phyloP scores from a whole-genome alignment of 2,329 filamentous ascomycete genomes.

The Zymoseptoria passerinii region DNA sequence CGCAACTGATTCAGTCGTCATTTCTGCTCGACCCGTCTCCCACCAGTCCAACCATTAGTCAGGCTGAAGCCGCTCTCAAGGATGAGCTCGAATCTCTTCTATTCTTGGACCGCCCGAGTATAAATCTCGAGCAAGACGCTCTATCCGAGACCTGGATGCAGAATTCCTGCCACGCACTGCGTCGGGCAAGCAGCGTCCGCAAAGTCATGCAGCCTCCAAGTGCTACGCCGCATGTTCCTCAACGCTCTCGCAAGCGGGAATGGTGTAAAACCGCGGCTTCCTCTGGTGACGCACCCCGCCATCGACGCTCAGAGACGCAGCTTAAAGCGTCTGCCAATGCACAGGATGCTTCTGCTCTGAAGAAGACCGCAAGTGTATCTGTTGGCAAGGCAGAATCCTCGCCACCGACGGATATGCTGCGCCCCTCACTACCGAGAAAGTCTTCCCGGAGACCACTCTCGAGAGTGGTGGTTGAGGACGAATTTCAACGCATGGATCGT shows the following conservation, averaged over 20 bases:
- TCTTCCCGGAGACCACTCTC: neutral
- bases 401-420: neutral
- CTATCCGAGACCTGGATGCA: neutral
- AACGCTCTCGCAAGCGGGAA: constrained; percentile 36
- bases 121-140: neutral
- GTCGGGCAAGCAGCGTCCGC: constrained; percentile 16
- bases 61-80: constrained; percentile 36
- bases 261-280: constrained; percentile 15
- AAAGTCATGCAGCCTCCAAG: constrained; percentile 26
- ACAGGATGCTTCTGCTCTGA: neutral
- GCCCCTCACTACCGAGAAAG: neutral
- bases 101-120: neutral
- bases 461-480: constrained; percentile 11
- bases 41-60: constrained; percentile 39
- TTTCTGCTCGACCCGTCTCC: neutral
- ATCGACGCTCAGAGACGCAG: constrained; percentile 9
- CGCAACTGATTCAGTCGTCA: neutral
- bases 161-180: constrained; percentile 2
- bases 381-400: neutral
- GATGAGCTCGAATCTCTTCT: constrained; percentile 12
- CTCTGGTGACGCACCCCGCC: constrained; percentile 2
- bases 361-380: constrained; percentile 12
- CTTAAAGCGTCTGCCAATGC: neutral
- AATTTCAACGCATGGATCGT: constrained; percentile 10
- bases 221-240: constrained; percentile 31